These are phyloP conservation scores for Boletus rex-veris DNA, from an alignment of 768 basidiomycete genomes.

Conservation along the genomic window DNA sequence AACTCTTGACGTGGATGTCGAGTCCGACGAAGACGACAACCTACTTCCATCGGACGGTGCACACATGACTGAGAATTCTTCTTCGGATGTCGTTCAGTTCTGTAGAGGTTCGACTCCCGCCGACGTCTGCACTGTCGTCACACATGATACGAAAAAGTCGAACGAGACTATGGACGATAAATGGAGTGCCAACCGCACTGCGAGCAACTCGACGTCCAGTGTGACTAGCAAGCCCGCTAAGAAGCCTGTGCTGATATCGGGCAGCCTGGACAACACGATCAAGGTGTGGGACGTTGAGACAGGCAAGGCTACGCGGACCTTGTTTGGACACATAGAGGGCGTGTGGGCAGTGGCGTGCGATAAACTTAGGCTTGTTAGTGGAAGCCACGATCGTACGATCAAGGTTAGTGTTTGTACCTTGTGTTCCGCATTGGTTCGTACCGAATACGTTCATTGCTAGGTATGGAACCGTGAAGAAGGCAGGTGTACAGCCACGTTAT, in stretches of 20 bases:
- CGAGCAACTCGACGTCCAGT: background rate
- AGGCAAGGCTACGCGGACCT: conserved; percentile 70
- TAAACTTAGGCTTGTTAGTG: conserved; percentile 86
- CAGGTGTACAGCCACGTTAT: conserved; percentile 81
- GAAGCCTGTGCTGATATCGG: conserved; percentile 80
- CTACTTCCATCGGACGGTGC: conserved; percentile 9
- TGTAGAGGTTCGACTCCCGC: conserved; percentile 9
- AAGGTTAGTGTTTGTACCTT: conserved; percentile 54
- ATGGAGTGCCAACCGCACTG: background rate
- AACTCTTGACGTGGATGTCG: conserved; percentile 66
- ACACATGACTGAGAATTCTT: conserved; percentile 13
- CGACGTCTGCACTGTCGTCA: conserved; percentile 31
- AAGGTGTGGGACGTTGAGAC: conserved; percentile 94
- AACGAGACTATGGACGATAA: conserved; percentile 16
- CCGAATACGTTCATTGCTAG: conserved; percentile 35
- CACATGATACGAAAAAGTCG: conserved; percentile 18
- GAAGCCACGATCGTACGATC: conserved; percentile 94
- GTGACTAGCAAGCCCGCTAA: conserved; percentile 30
- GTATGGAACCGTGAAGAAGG: conserved; percentile 94
- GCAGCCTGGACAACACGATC: conserved; percentile 92
- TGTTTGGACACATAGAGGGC: conserved; percentile 98
- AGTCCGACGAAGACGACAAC: conserved; percentile 25
- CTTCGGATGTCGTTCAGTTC: conserved; percentile 15
- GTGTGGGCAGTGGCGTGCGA: conserved; percentile 96
- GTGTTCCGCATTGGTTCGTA: conserved; percentile 4